Conservation (phyloP, 306 rosid species). For the Lotus japonicus region DNA sequence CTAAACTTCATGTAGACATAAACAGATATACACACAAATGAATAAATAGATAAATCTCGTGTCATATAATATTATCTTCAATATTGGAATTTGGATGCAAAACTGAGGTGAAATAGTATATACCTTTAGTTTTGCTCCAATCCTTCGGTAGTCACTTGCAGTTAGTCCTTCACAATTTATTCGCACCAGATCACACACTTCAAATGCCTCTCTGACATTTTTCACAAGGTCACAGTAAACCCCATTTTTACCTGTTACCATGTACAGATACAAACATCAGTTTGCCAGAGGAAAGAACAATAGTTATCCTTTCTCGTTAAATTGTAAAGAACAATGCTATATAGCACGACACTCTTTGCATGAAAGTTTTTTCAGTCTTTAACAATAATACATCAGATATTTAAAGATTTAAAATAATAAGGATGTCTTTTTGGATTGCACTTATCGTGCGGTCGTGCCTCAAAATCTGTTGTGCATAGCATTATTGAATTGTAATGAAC, state of each 20-base stretch:
- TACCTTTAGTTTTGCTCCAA: conserved; percentile 82
- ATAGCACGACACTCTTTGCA: no score
- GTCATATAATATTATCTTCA: background rate
- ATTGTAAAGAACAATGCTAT: background rate
- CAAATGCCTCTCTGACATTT: conserved; percentile 72
- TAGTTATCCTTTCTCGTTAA: background rate
- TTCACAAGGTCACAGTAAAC: conserved; percentile 56
- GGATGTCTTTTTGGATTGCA: no score
- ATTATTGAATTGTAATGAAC: background rate
- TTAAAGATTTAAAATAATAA: no score
- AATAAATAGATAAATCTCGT: background rate
- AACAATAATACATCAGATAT: no score
- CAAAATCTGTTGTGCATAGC: no score
- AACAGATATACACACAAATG: background rate
- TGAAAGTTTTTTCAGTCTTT: no score
- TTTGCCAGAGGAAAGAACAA: conserved; percentile 2
- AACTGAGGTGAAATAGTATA: background rate
- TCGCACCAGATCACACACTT: conserved; percentile 67
- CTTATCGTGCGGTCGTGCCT: no score
- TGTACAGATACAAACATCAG: background rate
- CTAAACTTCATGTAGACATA: background rate
- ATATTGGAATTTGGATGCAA: background rate
- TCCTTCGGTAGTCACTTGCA: conserved; percentile 60
- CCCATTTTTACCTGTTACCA: conserved; percentile 68
- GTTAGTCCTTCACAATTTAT: conserved; percentile 70